Conservation (phyloP, 2,329 filamentous ascomycete genomes). For the Exophiala spinifera region DNA sequence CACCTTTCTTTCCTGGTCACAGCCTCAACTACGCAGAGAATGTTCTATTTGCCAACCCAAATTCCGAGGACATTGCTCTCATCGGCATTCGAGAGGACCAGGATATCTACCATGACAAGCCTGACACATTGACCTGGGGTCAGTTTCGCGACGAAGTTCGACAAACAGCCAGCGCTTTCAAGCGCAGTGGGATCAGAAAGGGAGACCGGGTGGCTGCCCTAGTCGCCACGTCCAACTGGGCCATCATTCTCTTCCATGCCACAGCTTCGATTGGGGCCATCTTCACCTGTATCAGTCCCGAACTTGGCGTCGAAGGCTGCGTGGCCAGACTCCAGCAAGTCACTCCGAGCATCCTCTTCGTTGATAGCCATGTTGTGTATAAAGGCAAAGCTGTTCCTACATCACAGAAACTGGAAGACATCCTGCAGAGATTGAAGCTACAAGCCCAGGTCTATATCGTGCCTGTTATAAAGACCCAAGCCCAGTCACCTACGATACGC, state of each 20-base stretch:
- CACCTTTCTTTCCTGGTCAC: slow-evolving; percentile 39
- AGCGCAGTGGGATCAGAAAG: slow-evolving; percentile 36
- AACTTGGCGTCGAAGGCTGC: slow-evolving; percentile 38
- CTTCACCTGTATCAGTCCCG: slow-evolving; percentile 43
- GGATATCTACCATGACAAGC: slow-evolving; percentile 20
- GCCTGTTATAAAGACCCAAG: neutral
- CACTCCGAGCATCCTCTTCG: slow-evolving; percentile 39
- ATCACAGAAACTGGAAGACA: slow-evolving; percentile 4
- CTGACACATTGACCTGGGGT: slow-evolving; percentile 35
- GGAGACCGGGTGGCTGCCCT: slow-evolving; percentile 41
- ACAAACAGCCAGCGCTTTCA: slow-evolving; percentile 37
- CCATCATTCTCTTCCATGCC: slow-evolving; percentile 41
- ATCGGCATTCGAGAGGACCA: slow-evolving; percentile 40
- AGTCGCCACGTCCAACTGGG: slow-evolving; percentile 42
- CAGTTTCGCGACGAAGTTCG: slow-evolving; percentile 38
- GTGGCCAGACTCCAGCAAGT: slow-evolving; percentile 40
- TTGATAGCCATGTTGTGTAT: slow-evolving; percentile 34
- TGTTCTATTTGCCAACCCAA: slow-evolving; percentile 37
- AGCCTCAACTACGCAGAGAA: slow-evolving; percentile 43
- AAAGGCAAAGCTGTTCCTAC: slow-evolving; percentile 8
- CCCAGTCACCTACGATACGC: slow-evolving; percentile 24
- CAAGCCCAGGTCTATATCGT: slow-evolving; percentile 1
- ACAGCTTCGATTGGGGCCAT: slow-evolving; percentile 42
- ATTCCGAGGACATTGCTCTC: slow-evolving; percentile 39
- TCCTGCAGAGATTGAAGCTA: neutral